Conservation (phyloP, 1,139 yeast species). For the Saccharomyces hybrid region DNA sequence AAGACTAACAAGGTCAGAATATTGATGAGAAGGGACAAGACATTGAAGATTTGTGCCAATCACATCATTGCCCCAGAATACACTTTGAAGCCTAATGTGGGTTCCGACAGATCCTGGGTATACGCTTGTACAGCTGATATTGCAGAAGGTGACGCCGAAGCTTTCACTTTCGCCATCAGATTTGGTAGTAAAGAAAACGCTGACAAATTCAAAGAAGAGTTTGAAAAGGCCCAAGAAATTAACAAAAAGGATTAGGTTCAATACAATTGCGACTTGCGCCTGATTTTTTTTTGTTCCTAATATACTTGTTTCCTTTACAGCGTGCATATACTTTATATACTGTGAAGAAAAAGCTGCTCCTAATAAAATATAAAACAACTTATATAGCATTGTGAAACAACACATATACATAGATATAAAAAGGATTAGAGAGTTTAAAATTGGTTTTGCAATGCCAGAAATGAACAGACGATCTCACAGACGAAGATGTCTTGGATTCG, state of each 20-base stretch:
- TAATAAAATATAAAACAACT: background rate
- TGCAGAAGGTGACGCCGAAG: conserved; percentile 93
- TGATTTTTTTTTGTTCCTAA: background rate
- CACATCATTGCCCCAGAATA: conserved; percentile 84
- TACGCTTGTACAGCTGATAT: conserved; percentile 91
- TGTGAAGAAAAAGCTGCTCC: background rate
- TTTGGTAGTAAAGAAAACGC: conserved; percentile 97
- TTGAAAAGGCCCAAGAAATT: conserved; percentile 67
- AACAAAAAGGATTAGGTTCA: conserved; percentile 37
- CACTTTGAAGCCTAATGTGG: conserved; percentile 84
- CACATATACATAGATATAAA: background rate
- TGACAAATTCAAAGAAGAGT: conserved; percentile 87
- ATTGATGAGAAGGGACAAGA: conserved; percentile 98
- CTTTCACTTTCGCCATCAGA: conserved; percentile 93
- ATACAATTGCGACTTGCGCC: background rate
- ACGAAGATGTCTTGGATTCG: too few species aligned
- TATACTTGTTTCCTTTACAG: background rate
- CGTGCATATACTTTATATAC: background rate
- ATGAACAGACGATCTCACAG: too few species aligned
- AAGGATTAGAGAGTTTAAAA: background rate
- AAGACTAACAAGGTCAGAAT: conserved; percentile 72
- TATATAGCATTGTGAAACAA: background rate
- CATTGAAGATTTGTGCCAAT: conserved; percentile 95
- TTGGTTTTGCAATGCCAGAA: background rate
- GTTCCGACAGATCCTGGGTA: conserved; percentile 98